These are phyloP conservation scores for Ciborinia camelliae DNA, from an alignment of 2,329 filamentous ascomycete species.

Conservation along the genomic window DNA sequence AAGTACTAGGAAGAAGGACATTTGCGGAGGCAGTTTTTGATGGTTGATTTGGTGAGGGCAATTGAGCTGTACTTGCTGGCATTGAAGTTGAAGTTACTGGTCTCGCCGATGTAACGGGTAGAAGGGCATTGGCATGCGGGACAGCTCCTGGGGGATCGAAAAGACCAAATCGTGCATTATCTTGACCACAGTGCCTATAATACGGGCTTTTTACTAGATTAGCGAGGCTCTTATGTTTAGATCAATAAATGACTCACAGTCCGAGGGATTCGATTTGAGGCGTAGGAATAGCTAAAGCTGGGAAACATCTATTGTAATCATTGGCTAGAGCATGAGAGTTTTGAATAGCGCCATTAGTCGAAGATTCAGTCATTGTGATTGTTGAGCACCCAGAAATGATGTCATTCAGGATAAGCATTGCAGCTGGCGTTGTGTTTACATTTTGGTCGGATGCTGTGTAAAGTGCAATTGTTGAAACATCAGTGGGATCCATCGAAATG, in stretches of 20 bases:
- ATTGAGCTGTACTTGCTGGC: conserved; percentile 24
- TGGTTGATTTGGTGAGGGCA: conserved; percentile 21
- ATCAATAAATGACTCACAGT: conserved; percentile 20
- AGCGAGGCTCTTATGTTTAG: too few relatives aligned
- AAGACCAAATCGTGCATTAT: conserved; percentile 40
- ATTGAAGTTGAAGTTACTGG: conserved; percentile 21
- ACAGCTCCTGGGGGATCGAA: conserved; percentile 44
- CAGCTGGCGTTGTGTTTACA: conserved; percentile 21
- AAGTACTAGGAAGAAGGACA: background rate
- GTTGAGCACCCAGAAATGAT: conserved; percentile 37
- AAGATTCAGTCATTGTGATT: background rate
- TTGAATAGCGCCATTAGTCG: conserved; percentile 16
- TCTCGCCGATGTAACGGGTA: conserved; percentile 28
- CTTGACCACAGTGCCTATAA: conserved; percentile 40
- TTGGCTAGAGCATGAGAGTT: conserved; percentile 21
- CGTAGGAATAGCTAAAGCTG: conserved; percentile 25
- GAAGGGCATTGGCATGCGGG: conserved; percentile 35
- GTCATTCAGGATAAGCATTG: conserved; percentile 39
- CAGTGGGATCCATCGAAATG: conserved; percentile 37
- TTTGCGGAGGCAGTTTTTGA: conserved; percentile 13
- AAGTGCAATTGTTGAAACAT: conserved; percentile 39
- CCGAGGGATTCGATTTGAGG: conserved; percentile 23
- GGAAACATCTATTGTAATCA: conserved; percentile 26
- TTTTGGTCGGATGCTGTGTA: conserved; percentile 31
- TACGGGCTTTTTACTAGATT: conserved; percentile 21